These are phyloP conservation scores for Setomelanomma holmii DNA, from an alignment of 2,329 filamentous ascomycete genomes.

Conservation along the genomic window DNA sequence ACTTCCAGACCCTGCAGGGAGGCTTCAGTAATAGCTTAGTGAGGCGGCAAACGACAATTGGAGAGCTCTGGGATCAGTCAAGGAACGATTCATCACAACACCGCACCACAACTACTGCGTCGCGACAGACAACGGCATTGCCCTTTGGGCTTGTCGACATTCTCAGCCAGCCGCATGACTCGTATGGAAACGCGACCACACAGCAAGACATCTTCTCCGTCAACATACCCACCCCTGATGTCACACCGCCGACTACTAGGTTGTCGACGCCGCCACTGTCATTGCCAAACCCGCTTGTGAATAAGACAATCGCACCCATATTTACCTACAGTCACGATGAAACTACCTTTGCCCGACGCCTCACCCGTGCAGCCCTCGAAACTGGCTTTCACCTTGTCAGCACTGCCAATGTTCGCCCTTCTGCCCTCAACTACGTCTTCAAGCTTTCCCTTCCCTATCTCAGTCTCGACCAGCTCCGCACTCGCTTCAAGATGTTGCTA, in stretches of 20 bases:
- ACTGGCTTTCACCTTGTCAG: constrained; percentile 66
- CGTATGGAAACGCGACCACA: constrained; percentile 15
- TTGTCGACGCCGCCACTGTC: constrained; percentile 29
- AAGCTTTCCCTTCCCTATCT: constrained; percentile 71
- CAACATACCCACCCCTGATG: constrained; percentile 31
- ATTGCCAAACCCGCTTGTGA: constrained; percentile 13
- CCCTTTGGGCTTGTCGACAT: constrained; percentile 43
- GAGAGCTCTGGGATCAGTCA: constrained; percentile 31
- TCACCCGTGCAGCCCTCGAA: constrained; percentile 73
- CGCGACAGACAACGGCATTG: constrained; percentile 16
- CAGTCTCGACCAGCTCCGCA: constrained; percentile 48
- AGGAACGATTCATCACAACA: constrained; percentile 7
- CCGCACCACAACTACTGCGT: constrained; percentile 7
- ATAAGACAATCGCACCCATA: constrained; percentile 46
- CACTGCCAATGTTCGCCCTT: constrained; percentile 41
- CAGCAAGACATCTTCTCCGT: constrained; percentile 28
- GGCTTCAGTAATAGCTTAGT: constrained; percentile 17
- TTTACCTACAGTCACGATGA: constrained; percentile 69
- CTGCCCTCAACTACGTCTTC: constrained; percentile 62
- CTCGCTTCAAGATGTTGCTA: constrained; percentile 51
- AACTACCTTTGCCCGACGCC: constrained; percentile 71
- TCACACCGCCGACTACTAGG: constrained; percentile 35
- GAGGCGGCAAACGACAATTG: constrained; percentile 20
- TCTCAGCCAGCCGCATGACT: constrained; percentile 24
- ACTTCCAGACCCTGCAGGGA: constrained; percentile 17